Conservation (phyloP, 1,139 yeast species). For the Pichia sp. region DNA sequence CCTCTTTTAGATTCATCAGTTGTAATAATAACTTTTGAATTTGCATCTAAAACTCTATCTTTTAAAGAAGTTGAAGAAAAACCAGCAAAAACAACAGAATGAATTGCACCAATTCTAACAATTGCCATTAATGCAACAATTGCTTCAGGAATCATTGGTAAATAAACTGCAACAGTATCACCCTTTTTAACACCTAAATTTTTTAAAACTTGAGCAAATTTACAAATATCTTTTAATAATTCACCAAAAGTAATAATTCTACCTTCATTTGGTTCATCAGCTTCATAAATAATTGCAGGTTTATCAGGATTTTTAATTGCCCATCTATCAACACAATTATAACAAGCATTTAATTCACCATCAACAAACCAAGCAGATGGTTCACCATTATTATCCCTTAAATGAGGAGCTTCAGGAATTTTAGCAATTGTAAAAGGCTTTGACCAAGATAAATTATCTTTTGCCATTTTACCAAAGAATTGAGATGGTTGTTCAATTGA, state of each 20-base stretch:
- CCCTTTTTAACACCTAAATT: conserved; percentile 70
- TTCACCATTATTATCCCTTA: conserved; percentile 57
- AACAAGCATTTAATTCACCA: conserved; percentile 71
- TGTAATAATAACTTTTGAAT: conserved; percentile 66
- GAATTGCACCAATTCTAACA: conserved; percentile 72
- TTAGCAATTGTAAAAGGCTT: conserved; percentile 55
- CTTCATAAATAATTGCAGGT: conserved; percentile 74
- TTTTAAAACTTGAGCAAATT: conserved; percentile 62
- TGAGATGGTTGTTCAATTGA: conserved; percentile 60
- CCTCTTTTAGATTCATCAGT: conserved; percentile 81
- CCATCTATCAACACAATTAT: conserved; percentile 76
- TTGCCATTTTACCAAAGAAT: conserved; percentile 62
- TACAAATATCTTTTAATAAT: conserved; percentile 60
- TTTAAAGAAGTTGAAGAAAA: conserved; percentile 68
- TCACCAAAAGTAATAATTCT: conserved; percentile 63
- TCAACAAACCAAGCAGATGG: conserved; percentile 73
- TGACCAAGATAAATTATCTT: conserved; percentile 53
- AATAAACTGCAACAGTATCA: conserved; percentile 77
- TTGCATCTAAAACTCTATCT: conserved; percentile 75
- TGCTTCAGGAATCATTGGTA: conserved; percentile 86
- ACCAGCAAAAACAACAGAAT: conserved; percentile 82
- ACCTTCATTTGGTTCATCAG: conserved; percentile 67
- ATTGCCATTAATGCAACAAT: conserved; percentile 67
- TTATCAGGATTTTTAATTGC: conserved; percentile 65
- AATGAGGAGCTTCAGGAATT: conserved; percentile 41